Conservation (phyloP, 208 protist genomes). For the Trypanosoma cruzi region DNA sequence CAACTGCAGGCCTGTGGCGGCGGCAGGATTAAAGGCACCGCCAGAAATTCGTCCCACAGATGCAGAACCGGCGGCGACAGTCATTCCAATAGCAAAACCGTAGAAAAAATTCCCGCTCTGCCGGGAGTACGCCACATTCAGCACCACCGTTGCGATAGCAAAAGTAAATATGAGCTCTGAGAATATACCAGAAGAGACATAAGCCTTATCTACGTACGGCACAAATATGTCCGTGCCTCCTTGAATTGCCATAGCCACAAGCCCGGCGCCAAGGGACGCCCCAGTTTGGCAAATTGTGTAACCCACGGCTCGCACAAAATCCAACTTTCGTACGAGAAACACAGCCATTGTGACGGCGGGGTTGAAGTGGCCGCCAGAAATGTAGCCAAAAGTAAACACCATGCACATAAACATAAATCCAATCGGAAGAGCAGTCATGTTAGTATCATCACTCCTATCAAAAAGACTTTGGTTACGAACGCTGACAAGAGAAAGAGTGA, state of each 20-base stretch:
- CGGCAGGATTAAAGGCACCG: constrained; percentile 85
- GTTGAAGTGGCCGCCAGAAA: constrained; percentile 85
- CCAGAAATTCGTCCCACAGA: constrained; percentile 69
- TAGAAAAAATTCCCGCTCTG: constrained; percentile 81
- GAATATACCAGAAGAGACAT: constrained; percentile 75
- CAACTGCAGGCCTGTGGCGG: constrained; percentile 78
- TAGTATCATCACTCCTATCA: constrained; percentile 45
- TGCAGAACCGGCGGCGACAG: constrained; percentile 61
- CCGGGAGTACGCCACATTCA: constrained; percentile 73
- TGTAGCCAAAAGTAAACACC: no score
- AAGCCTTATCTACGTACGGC: constrained; percentile 49
- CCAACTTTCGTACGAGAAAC: constrained; percentile 62
- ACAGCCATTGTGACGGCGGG: constrained; percentile 80
- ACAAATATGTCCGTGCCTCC: constrained; percentile 69
- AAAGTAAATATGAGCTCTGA: constrained; percentile 87
- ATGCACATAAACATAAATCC: constrained; percentile 87
- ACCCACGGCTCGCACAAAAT: constrained; percentile 43
- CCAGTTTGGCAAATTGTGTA: constrained; percentile 78
- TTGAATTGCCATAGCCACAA: constrained; percentile 81
- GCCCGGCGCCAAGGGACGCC: constrained; percentile 59
- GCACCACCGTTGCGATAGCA: constrained; percentile 69
- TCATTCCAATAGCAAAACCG: constrained; percentile 86
- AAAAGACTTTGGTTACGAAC: constrained; percentile 75
- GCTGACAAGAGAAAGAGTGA: constrained; percentile 69
- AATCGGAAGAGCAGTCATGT: constrained; percentile 77